phyloP scores from a whole-genome alignment of 1,284 basidiomycete species.

The Ustilago bromivora region DNA sequence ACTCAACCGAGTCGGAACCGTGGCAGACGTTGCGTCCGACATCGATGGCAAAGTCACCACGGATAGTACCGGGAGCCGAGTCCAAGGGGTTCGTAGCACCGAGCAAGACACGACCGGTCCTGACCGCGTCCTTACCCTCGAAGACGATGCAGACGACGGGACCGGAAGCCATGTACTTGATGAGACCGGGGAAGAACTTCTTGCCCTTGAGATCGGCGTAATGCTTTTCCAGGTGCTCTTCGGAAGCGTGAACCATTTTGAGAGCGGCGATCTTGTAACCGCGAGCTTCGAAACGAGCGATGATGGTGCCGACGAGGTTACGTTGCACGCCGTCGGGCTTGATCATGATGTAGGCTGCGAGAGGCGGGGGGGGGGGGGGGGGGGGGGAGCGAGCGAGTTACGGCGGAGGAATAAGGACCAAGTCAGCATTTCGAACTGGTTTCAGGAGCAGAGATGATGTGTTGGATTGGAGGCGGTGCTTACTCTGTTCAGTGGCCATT shows the following conservation, averaged over 20 bases:
- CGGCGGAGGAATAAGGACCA: background rate
- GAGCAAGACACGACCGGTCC: slow-evolving; percentile 86
- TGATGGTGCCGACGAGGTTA: slow-evolving; percentile 67
- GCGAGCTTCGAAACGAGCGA: slow-evolving; percentile 65
- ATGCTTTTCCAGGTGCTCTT: slow-evolving; percentile 69
- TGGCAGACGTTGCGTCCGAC: slow-evolving; percentile 77
- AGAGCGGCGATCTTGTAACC: slow-evolving; percentile 68
- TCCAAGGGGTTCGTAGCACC: slow-evolving; percentile 96
- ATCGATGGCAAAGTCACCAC: slow-evolving; percentile 76
- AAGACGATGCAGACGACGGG: slow-evolving; percentile 98
- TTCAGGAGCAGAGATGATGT: too few relatives aligned
- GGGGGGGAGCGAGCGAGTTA: background rate
- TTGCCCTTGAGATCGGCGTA: slow-evolving; percentile 70
- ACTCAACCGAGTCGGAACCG: slow-evolving; percentile 79
- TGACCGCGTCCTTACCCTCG: slow-evolving; percentile 81
- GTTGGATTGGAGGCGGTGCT: slow-evolving; percentile 10
- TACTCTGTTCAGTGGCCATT: slow-evolving; percentile 68
- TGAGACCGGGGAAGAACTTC: slow-evolving; percentile 69
- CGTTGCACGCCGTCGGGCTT: slow-evolving; percentile 69
- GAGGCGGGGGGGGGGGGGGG: too few relatives aligned
- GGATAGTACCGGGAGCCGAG: slow-evolving; percentile 76
- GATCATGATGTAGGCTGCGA: slow-evolving; percentile 67
- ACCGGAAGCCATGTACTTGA: slow-evolving; percentile 80
- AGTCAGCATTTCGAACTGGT: background rate
- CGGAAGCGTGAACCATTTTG: slow-evolving; percentile 67